A percentile compares a stretch with the other conserved stretches of the same genome.
phyloP scores from a whole-genome alignment of 768 basidiomycete genomes.

The Kwoniella sp. region DNA sequence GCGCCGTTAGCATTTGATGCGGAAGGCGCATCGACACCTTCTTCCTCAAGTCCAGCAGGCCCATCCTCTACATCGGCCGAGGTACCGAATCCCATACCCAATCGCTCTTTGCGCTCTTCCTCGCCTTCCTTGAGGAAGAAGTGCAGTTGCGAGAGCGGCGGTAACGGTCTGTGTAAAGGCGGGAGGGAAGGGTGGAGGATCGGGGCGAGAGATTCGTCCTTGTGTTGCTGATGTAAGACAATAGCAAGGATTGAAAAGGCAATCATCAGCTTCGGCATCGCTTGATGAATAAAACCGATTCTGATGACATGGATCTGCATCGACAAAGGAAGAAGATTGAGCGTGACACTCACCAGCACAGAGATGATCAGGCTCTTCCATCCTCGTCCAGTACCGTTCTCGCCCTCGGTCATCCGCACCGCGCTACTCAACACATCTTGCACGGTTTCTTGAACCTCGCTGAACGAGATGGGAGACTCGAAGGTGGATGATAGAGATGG shows the following conservation, averaged over 20 bases:
- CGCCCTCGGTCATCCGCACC: conserved; percentile 35
- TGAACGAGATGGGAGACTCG: conserved; percentile 9
- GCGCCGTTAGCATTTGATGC: too few relatives aligned
- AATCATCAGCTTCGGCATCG: not conserved
- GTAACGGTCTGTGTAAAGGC: conserved; percentile 42
- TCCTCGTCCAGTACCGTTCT: conserved; percentile 37
- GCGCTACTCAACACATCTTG: conserved; percentile 37
- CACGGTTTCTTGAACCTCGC: conserved; percentile 20
- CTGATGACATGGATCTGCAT: conserved; percentile 8
- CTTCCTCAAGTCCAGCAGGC: not conserved
- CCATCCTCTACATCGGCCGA: conserved; percentile 5
- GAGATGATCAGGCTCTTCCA: conserved; percentile 48
- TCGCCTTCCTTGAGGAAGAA: conserved; percentile 42
- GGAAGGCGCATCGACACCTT: conserved; percentile 4
- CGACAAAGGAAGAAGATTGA: not conserved
- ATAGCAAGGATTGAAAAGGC: too few relatives aligned
- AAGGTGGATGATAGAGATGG: conserved; percentile 21
- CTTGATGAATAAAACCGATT: not conserved
- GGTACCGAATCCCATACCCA: conserved; percentile 36
- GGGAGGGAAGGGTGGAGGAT: conserved; percentile 50
- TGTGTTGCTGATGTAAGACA: not conserved
- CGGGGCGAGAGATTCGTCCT: conserved; percentile 5
- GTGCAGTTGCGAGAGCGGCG: conserved; percentile 45
- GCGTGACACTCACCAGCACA: conserved; percentile 30
- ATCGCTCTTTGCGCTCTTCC: conserved; percentile 41